phyloP scores from a whole-genome alignment of 106 monocot species.

The Amphibolis antarctica region DNA sequence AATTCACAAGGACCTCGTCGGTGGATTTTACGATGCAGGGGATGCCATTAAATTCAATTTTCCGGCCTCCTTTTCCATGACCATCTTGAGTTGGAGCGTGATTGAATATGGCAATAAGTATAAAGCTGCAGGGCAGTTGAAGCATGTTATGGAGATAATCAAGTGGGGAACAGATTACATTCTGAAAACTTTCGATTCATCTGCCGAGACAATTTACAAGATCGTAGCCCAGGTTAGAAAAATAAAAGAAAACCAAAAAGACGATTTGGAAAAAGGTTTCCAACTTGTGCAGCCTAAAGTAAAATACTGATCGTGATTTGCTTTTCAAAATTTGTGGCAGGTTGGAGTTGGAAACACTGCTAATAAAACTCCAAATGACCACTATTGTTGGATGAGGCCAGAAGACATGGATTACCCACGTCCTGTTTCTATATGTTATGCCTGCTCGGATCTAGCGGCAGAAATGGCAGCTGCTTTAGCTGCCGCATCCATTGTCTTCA shows the following conservation, averaged over 20 bases:
- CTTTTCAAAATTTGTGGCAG: constrained; percentile 12
- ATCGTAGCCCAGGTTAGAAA: constrained; percentile 49
- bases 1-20: constrained; percentile 43
- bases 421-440: constrained; percentile 46
- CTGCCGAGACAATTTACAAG: constrained; percentile 58
- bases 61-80: constrained; percentile 68
- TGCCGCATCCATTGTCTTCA: constrained; percentile 61
- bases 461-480: constrained; percentile 70
- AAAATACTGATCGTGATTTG: no score
- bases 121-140: constrained; percentile 56
- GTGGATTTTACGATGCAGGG: constrained; percentile 78
- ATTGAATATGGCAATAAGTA: constrained; percentile 84
- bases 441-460: constrained; percentile 69
- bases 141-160: constrained; percentile 64
- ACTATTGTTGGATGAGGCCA: constrained; percentile 73
- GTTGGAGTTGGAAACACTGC: constrained; percentile 53
- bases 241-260: not conserved
- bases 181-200: constrained; percentile 74
- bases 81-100: constrained; percentile 89
- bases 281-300: no score
- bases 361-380: constrained; percentile 40
- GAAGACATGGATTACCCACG: constrained; percentile 70
- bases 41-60: constrained; percentile 88
- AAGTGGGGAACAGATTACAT: constrained; percentile 85
- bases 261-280: not conserved